These are phyloP conservation scores for Phoma sp. DNA, from an alignment of 2,329 filamentous ascomycete species.

Conservation along the genomic window DNA sequence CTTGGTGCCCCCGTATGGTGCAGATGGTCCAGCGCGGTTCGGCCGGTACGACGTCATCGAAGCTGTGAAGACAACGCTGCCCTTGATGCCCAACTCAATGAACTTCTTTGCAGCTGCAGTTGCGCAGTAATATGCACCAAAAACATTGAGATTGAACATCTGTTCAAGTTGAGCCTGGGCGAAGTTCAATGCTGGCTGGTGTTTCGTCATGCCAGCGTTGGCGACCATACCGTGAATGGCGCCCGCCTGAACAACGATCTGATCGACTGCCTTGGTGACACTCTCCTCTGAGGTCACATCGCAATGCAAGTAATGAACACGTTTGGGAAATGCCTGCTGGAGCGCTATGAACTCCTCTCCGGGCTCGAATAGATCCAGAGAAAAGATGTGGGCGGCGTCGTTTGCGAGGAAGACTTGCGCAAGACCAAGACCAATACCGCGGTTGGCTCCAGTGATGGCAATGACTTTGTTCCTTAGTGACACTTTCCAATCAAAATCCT, in stretches of 20 bases:
- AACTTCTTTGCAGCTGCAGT: slow-evolving; percentile 54
- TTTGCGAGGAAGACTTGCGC: slow-evolving; percentile 56
- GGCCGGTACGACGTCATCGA: slow-evolving; percentile 59
- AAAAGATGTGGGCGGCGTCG: slow-evolving; percentile 55
- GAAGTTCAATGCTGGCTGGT: slow-evolving; percentile 60
- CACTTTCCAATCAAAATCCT: slow-evolving; percentile 55
- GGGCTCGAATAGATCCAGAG: slow-evolving; percentile 56
- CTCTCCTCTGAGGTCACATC: slow-evolving; percentile 58
- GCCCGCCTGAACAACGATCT: slow-evolving; percentile 55
- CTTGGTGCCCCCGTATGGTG: slow-evolving; percentile 54
- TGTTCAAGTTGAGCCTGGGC: slow-evolving; percentile 56
- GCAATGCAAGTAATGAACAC: slow-evolving; percentile 54
- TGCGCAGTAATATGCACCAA: slow-evolving; percentile 55
- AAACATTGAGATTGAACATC: slow-evolving; percentile 58
- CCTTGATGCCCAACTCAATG: slow-evolving; percentile 55
- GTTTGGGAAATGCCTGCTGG: slow-evolving; percentile 50
- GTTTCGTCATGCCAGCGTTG: slow-evolving; percentile 60
- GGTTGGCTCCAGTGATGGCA: slow-evolving; percentile 38
- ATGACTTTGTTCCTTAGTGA: slow-evolving; percentile 52
- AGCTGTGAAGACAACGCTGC: slow-evolving; percentile 57
- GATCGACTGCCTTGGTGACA: slow-evolving; percentile 53
- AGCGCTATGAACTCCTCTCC: slow-evolving; percentile 55
- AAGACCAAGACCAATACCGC: slow-evolving; percentile 54
- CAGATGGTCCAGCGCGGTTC: slow-evolving; percentile 59
- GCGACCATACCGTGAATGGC: slow-evolving; percentile 59